These are phyloP conservation scores for Cynara cardunculus DNA, from an alignment of 129 eudicot genomes.

Conservation along the genomic window DNA sequence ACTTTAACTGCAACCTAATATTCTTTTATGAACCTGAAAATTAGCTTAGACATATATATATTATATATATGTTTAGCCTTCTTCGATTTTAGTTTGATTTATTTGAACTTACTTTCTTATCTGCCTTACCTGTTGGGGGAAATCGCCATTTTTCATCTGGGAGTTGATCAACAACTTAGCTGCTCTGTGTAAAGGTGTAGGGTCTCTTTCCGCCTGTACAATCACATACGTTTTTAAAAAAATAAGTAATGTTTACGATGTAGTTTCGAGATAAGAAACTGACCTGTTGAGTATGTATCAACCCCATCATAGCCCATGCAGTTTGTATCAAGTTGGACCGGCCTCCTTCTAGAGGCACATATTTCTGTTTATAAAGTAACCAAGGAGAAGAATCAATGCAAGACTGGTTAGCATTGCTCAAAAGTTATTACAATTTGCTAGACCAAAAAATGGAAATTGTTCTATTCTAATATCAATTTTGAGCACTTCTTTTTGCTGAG, in stretches of 20 bases:
- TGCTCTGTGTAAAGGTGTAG: conserved; percentile 45
- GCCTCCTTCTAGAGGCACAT: conserved; percentile 38
- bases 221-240: no score
- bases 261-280: not conserved
- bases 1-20: not conserved
- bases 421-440: not conserved
- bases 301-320: not conserved
- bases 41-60: no score
- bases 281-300: not conserved
- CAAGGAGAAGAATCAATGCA: not conserved
- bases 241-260: no score
- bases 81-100: not conserved
- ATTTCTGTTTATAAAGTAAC: conserved; percentile 23
- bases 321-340: conserved; percentile 38
- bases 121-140: conserved; percentile 48
- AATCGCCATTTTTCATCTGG: conserved; percentile 52
- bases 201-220: conserved; percentile 40
- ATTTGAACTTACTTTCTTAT: not conserved
- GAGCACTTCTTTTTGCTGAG: not conserved
- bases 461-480: not conserved
- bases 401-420: not conserved
- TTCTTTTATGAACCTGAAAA: not conserved
- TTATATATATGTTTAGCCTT: not conserved
- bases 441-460: not conserved
- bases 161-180: conserved; percentile 51